Conservation (phyloP, 331 rosid species). For the Cydonia oblonga region DNA sequence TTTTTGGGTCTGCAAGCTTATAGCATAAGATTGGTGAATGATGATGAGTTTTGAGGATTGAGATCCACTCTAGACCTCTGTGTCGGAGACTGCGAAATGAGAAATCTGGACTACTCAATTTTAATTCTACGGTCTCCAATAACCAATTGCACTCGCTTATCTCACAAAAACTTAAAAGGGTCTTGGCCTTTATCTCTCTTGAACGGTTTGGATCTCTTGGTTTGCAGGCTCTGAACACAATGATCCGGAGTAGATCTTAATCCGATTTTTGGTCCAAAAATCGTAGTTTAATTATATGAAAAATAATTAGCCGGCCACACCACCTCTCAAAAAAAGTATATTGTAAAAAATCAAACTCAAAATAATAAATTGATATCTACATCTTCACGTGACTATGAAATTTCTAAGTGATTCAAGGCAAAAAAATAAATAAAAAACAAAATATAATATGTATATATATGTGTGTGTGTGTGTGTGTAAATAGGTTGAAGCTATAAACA, state of each 20-base stretch:
- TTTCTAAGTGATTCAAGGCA: not conserved
- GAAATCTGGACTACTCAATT: too few relatives aligned
- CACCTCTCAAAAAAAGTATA: not conserved
- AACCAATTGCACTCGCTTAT: too few relatives aligned
- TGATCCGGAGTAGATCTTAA: fast-evolving
- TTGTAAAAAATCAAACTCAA: too few relatives aligned
- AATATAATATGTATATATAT: not conserved
- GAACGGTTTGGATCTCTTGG: fast-evolving
- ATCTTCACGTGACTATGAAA: not conserved
- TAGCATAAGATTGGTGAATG: not conserved
- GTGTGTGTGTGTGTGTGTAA: fast-evolving
- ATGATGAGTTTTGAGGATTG: not conserved
- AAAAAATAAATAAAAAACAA: too few relatives aligned
- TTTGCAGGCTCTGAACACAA: fast-evolving
- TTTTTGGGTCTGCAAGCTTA: not conserved
- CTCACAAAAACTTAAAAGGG: too few relatives aligned
- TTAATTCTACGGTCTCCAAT: fast-evolving
- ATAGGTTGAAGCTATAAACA: not conserved
- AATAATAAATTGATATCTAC: not conserved
- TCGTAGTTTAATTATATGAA: not conserved
- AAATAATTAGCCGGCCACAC: not conserved
- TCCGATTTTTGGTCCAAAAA: not conserved
- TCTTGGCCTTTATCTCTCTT: too few relatives aligned
- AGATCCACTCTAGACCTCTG: fast-evolving
- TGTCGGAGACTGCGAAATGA: fast-evolving